Evolutionary conservation across 106 monocot genomes (phyloP), one percentile per base, ranked within the genome.

Genomic region (Platanthera zijinensis): DNA sequence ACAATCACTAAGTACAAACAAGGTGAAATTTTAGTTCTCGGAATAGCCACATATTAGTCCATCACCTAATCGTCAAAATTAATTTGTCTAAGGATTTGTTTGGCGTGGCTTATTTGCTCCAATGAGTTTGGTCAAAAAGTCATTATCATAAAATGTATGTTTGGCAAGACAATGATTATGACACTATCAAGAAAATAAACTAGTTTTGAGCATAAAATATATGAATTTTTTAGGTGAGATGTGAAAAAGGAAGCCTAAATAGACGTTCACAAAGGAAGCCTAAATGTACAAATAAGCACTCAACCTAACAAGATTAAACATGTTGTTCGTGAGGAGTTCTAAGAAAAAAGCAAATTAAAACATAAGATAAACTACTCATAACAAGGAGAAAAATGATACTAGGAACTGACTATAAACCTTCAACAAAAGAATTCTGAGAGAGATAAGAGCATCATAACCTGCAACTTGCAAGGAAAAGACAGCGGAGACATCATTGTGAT

Each of bases 361-460:
- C 14, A 13, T 45, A 70, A 48, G 12, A 47, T 70, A 47, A 11
- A 70, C 1, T 47, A 47, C 15, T 22, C 2, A 18, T 62, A 62
- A 7, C 62, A 62, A 62, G 21, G 18, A 62, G 18, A 8, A 7
- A 21, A 62, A 32, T 32, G 32, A 32, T 28, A 66, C 22, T 9
- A 32, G 30, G 66, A 66, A 66, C 30, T 8, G 46, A 47, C 8
- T 67, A 67, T 12, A 39, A 67, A 32, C 67, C 28, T 67, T 39
- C 21, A 59, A 67, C 32, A 12, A 67, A 10, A 7, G 11, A 39
- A 30, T 67, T 32, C 25, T 28, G 32, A 67, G 67, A 67, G 67
- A 5, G 25, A 70, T n/a, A 22, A 19, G 18, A 7, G 72, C 72
- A 49, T 50, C 72, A 49, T 72, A 53, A 85, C 85, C 85, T 78